These are phyloP conservation scores for Lachancea quebecensis DNA, from an alignment of 805 yeast genomes.

Conservation along the genomic window DNA sequence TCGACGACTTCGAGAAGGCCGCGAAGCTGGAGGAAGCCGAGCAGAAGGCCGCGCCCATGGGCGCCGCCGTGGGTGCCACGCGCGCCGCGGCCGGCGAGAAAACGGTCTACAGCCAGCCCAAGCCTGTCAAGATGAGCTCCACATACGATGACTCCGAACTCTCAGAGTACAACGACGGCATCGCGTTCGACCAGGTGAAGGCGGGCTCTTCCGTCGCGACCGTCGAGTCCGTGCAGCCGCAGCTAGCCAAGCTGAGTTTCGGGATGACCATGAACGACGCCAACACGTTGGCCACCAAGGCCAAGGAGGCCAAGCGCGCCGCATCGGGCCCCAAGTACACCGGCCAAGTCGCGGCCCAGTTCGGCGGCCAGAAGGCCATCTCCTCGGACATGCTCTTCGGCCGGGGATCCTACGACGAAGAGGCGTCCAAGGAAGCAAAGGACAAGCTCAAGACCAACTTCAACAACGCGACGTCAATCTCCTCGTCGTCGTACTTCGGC, in stretches of 20 bases:
- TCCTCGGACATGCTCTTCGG: conserved; percentile 95
- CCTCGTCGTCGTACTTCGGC: conserved; percentile 89
- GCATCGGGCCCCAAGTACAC: conserved; percentile 58
- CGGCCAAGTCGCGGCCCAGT: conserved; percentile 70
- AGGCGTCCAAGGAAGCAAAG: conserved; percentile 71
- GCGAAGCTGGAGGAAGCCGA: conserved; percentile 82
- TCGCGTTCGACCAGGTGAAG: conserved; percentile 10
- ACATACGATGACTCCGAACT: conserved; percentile 17
- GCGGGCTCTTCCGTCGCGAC: conserved; percentile 14
- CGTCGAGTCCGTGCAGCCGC: conserved; percentile 51
- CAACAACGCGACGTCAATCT: conserved; percentile 82
- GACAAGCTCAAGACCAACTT: conserved; percentile 67
- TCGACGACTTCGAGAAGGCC: conserved; percentile 63
- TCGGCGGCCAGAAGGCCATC: conserved; percentile 85
- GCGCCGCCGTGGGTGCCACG: conserved; percentile 1
- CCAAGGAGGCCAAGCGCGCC: conserved; percentile 33
- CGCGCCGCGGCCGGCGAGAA: background rate
- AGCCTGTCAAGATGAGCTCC: conserved; percentile 37
- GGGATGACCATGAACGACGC: conserved; percentile 76
- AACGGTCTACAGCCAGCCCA: conserved; percentile 24
- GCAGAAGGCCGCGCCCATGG: conserved; percentile 31
- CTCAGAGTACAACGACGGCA: conserved; percentile 12
- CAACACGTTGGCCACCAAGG: conserved; percentile 37
- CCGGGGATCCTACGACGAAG: conserved; percentile 73
- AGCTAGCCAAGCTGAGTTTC: conserved; percentile 78